Conservation (phyloP, 192 early-diverging fungal species). For the Backusella psychrophila region DNA sequence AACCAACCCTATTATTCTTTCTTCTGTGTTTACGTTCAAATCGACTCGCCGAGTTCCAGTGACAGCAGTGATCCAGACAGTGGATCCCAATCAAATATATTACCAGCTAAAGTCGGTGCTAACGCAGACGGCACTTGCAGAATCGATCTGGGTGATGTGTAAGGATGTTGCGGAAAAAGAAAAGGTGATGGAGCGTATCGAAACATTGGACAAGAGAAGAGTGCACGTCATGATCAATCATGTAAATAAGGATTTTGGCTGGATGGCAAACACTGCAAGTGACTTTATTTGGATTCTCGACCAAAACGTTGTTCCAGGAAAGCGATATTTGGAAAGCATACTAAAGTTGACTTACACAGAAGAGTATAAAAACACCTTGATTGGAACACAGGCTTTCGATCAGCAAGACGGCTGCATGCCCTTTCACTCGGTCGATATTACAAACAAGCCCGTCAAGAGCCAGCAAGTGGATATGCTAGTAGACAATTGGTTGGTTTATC, state of each 20-base stretch:
- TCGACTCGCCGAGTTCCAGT: constrained; percentile 1
- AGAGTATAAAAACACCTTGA: constrained; percentile 41
- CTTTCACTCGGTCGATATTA: neutral
- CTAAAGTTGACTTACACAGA: constrained; percentile 35
- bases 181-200: neutral
- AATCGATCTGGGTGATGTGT: constrained; percentile 14
- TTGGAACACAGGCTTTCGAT: constrained; percentile 41
- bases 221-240: neutral
- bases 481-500: constrained; percentile 27
- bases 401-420: constrained; percentile 6
- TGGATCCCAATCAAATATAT: neutral
- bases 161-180: neutral
- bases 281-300: constrained; percentile 45
- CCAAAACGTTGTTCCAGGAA: constrained; percentile 43
- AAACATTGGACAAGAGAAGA: neutral
- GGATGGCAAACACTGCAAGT: constrained; percentile 26
- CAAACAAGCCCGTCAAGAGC: constrained; percentile 6
- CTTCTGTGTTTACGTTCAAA: neutral
- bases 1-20: neutral
- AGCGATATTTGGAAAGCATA: constrained; percentile 38
- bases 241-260: constrained; percentile 10
- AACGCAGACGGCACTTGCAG: constrained; percentile 10
- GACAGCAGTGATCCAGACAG: constrained; percentile 4
- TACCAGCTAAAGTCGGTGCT: constrained; percentile 3
- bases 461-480: constrained; percentile 21